Conservation (phyloP, 176 grass and related monocot genomes). For the Tillandsia leiboldiana region DNA sequence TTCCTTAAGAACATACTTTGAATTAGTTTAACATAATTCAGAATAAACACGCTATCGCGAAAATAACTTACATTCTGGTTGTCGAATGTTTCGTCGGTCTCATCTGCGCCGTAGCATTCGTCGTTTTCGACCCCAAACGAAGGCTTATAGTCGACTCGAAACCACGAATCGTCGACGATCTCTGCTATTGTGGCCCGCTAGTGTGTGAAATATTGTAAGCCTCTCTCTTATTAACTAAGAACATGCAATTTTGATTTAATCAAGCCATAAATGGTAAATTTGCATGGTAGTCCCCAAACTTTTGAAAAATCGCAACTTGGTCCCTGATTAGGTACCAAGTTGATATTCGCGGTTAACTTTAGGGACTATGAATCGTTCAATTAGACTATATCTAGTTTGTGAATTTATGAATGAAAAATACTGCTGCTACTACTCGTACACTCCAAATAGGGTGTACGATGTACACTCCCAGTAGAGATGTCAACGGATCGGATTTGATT, state of each 20-base stretch:
- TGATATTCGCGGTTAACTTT: no score
- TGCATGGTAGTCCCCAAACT: no score
- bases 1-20: conserved; percentile 18
- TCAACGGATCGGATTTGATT: no score
- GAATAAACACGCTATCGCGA: not conserved
- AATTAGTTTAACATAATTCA: not conserved
- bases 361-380: no score
- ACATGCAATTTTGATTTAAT: conserved; percentile 2
- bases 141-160: conserved; percentile 34
- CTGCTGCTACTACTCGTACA: no score
- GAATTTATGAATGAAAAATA: not conserved
- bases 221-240: conserved; percentile 13
- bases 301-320: no score
- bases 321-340: no score
- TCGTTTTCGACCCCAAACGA: conserved; percentile 20
- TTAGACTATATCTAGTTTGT: no score
- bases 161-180: conserved; percentile 57
- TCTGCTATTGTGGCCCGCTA: conserved; percentile 50
- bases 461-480: no score
- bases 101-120: conserved; percentile 22
- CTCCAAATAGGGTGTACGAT: no score
- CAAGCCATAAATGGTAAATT: not conserved
- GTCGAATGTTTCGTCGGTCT: conserved; percentile 5
- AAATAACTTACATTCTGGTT: not conserved
- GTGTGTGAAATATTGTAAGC: conserved; percentile 10